These are phyloP conservation scores for Rhododendron ferrugineum DNA, from an alignment of 148 eudicot genomes.

Conservation along the genomic window DNA sequence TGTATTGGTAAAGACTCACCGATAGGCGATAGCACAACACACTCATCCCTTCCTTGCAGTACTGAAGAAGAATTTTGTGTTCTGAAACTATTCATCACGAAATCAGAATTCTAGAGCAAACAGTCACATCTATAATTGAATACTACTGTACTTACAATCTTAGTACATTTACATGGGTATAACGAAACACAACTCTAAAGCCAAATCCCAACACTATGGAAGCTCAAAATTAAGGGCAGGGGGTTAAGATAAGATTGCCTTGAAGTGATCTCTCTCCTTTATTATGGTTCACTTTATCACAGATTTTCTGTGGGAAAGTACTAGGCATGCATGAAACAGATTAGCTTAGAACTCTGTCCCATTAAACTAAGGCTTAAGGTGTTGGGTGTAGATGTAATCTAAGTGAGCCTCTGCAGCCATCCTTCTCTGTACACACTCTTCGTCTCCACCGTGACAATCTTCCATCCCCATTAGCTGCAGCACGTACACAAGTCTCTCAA, in stretches of 20 bases:
- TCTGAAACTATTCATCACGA: background rate
- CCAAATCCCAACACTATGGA: background rate
- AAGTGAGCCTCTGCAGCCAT: slow-evolving; percentile 42
- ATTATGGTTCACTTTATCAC: background rate
- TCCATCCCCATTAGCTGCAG: slow-evolving; percentile 45
- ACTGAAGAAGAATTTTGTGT: background rate
- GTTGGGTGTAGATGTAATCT: slow-evolving; percentile 51
- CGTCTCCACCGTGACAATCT: slow-evolving; percentile 33
- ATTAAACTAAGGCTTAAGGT: slow-evolving; percentile 23
- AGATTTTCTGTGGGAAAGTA: background rate
- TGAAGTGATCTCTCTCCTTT: background rate
- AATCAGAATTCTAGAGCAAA: background rate
- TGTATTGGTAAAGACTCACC: background rate
- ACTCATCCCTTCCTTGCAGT: background rate
- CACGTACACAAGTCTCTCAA: background rate
- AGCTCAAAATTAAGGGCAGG: background rate
- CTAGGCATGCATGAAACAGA: background rate
- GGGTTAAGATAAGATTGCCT: background rate
- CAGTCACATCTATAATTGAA: background rate
- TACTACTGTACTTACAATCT: background rate
- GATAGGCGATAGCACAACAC: background rate
- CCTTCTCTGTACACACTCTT: slow-evolving; percentile 44
- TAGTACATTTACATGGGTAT: background rate
- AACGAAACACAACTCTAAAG: background rate
- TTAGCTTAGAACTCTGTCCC: background rate